Base-by-base conservation (phyloP, 371 early-diverging fungal genomes). In the Saksenaea vasiformis region DNA sequence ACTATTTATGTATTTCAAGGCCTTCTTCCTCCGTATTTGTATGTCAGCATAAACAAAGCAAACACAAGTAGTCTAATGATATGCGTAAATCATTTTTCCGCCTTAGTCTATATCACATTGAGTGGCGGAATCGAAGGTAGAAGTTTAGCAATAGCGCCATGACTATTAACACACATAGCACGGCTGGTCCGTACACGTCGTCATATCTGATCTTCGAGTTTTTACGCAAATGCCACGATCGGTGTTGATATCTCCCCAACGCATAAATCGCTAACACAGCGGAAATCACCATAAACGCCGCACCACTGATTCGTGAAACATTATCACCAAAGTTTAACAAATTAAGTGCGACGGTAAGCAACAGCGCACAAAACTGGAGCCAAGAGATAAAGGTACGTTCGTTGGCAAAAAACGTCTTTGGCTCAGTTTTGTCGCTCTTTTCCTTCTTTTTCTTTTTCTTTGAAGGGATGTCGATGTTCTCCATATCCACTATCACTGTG, bases 401-500 rank as follows among this genome's bases (percentile, higher is more conserved):
- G 76, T 99, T 99, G 60, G 99, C 99, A 83, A 99, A 99, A 77
- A 91, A 98, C 24, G 96, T 96, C 80, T 99, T 99, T 58, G 99
- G 99, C 69, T 99, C 99, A 1, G 96, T 90, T 24, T 97, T 88
- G 31, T 92, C 91, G 9, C 36, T 11, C 5, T 66, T 66, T 54
- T 65, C 66, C 47, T 47, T 59, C 31, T 67, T 36, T 24, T 53
- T 43, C 11, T 39, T 59, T 55, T 38, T 54, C 53, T 56, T 64
- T 63, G 14, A 54, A 58, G n/a, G 54, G 26, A 2, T 15, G n/a
- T 22, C 68, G 54, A n/a, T 59, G 15, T 55, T 31, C 35, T 61
- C 61, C 61, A 53, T 61, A n/a, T 61, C 51, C 34, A 28, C 61
- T 22, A 61, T 17, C 35, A 54, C 61, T 35, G 47, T 28, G 53